Evolutionary conservation across 129 eudicot genomes (phyloP), one percentile per base, ranked within the genome.

Genomic region (Escallonia rubra): DNA sequence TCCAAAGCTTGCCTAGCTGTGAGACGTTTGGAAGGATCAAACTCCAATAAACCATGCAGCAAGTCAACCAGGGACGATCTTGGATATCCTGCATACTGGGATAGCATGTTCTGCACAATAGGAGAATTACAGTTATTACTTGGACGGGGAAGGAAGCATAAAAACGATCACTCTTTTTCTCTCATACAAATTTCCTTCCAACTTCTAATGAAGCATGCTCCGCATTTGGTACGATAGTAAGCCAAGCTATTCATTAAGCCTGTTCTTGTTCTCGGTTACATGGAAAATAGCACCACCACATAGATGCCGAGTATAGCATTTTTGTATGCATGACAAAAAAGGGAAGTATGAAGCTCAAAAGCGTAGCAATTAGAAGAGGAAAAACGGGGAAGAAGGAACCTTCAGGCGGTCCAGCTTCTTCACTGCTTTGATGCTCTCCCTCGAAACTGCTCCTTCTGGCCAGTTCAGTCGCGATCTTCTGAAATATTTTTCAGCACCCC

Each of bases 401-500:
- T 91, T 79, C 47, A 91, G 67, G 7, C 65, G 82, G 70, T 85
- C 88, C 43, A 91, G 80, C 96, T 87, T 85, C 80, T 83, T 83
- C 60, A 91, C 97, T 59, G 97, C 90, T 58, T 85, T 85, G 46
- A 83, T 87, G 65, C 97, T 91, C 76, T 91, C 97, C 78, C 96
- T 83, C 14, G 97, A 91, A 55, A 73, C 81, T n/a, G 97, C 97
- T 39, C 97, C 97, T 68, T 81, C 96, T 8, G 97, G 97, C 97
- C 97, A 91, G 67, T 91, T 77, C 23, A 91, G 78, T 43, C 96
- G 77, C 43, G 85, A 65, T 65, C 86, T 82, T 71, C 84, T 77
- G 82, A 91, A 85, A 67, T 87, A 91, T 43, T 87, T 85, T 50
- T 87, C 96, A 41, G 96, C 85, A 63, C 81, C 82, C 45, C 85